Evolutionary conservation across 2,329 filamentous ascomycete species (phyloP).

Genomic region (Didymella pomorum): DNA sequence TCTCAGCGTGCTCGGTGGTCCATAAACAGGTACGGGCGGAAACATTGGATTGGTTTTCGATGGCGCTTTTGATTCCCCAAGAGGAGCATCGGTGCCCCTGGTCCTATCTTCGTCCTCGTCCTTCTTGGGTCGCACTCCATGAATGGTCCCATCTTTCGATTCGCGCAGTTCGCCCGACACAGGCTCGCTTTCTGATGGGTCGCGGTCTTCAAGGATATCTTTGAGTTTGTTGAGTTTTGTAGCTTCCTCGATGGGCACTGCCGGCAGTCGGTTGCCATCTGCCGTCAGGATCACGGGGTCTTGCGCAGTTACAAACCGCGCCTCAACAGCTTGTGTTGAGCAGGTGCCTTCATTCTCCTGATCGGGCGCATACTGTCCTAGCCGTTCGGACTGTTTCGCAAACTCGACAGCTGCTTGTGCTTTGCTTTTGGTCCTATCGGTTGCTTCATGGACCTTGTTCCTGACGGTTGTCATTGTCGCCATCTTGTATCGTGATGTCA

Average conservation of each 20-base stretch:
- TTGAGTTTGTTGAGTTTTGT: slow-evolving; percentile 72
- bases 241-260: slow-evolving; percentile 74
- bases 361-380: slow-evolving; percentile 52
- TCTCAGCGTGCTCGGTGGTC: slow-evolving; percentile 72
- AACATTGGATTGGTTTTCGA: slow-evolving; percentile 82
- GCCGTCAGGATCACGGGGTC: slow-evolving; percentile 76
- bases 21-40: slow-evolving; percentile 82
- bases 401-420: slow-evolving; percentile 62
- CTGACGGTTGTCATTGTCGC: slow-evolving; percentile 30
- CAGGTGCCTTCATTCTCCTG: slow-evolving; percentile 54
- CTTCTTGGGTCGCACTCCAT: slow-evolving; percentile 44
- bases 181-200: slow-evolving; percentile 42
- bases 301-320: slow-evolving; percentile 69
- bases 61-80: slow-evolving; percentile 62
- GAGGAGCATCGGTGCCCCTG: slow-evolving; percentile 47
- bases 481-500: slow-evolving; percentile 32
- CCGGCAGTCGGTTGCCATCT: slow-evolving; percentile 71
- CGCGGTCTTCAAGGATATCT: slow-evolving; percentile 57
- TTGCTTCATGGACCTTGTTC: slow-evolving; percentile 30
- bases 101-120: slow-evolving; percentile 52
- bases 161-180: slow-evolving; percentile 44
- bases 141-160: slow-evolving; percentile 54
- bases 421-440: slow-evolving; percentile 38
- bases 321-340: slow-evolving; percentile 66
- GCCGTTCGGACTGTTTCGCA: slow-evolving; percentile 64